These are phyloP conservation scores for Chondrostereum purpureum DNA, from an alignment of 1,284 basidiomycete genomes.

Conservation along the genomic window DNA sequence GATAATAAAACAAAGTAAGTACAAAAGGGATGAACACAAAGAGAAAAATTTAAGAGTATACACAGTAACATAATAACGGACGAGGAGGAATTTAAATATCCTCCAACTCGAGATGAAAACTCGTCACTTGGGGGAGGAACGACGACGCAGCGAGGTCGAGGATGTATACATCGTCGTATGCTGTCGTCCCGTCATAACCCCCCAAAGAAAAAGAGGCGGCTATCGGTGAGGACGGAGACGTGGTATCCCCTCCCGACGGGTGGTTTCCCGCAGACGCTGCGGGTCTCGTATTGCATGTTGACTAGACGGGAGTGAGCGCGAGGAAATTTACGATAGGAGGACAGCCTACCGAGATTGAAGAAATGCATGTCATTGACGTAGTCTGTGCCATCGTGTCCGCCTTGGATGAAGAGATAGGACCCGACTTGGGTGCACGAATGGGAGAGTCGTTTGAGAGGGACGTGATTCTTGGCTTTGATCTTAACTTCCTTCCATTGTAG, in stretches of 20 bases:
- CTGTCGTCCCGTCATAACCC: constrained; percentile 79
- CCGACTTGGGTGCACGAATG: constrained; percentile 89
- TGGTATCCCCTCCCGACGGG: constrained; percentile 81
- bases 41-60: too few relatives aligned
- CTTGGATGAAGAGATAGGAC: constrained; percentile 86
- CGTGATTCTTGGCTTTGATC: constrained; percentile 31
- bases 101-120: constrained; percentile 51
- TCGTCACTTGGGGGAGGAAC: constrained; percentile 89
- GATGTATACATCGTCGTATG: constrained; percentile 81
- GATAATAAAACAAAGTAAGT: too few relatives aligned
- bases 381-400: constrained; percentile 77
- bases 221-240: constrained; percentile 75
- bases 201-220: constrained; percentile 80
- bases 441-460: constrained; percentile 67
- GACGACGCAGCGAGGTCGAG: constrained; percentile 84
- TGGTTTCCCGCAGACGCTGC: constrained; percentile 57
- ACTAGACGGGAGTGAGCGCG: constrained; percentile 16
- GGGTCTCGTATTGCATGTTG: constrained; percentile 34
- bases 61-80: too few relatives aligned
- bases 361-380: constrained; percentile 79
- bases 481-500: constrained; percentile 65
- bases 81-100: too few relatives aligned
- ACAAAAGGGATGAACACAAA: too few relatives aligned
- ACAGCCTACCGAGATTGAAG: constrained; percentile 76
- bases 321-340: constrained; percentile 4